phyloP scores from a whole-genome alignment of 2,329 filamentous ascomycete genomes.

The Fusarium acutatum region DNA sequence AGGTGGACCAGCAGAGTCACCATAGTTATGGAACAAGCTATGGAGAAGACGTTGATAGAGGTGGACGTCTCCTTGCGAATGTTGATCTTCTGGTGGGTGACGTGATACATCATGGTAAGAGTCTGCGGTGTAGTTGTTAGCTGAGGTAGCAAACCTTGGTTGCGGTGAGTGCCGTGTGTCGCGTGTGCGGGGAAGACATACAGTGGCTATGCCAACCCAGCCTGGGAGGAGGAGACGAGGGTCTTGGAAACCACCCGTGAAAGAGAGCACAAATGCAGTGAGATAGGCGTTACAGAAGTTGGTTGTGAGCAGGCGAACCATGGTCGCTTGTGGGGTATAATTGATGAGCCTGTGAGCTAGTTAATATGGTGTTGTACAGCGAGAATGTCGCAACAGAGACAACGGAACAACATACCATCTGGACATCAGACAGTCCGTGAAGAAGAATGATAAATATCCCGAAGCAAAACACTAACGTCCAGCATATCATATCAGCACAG shows the following conservation, averaged over 20 bases:
- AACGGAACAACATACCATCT: slow-evolving; percentile 66
- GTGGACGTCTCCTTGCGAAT: slow-evolving; percentile 82
- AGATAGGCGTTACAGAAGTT: slow-evolving; percentile 79
- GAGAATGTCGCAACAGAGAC: background rate
- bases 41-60: slow-evolving; percentile 79
- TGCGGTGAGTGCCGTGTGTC: slow-evolving; percentile 9
- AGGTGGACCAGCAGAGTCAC: slow-evolving; percentile 72
- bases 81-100: slow-evolving; percentile 80
- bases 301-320: slow-evolving; percentile 80
- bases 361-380: slow-evolving; percentile 8
- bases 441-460: slow-evolving; percentile 82
- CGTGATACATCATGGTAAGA: slow-evolving; percentile 77
- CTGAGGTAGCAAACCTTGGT: background rate
- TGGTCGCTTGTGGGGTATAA: slow-evolving; percentile 82
- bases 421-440: slow-evolving; percentile 86
- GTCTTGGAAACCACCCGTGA: slow-evolving; percentile 75
- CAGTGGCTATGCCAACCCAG: slow-evolving; percentile 81
- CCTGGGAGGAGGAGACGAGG: slow-evolving; percentile 76
- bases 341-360: slow-evolving; percentile 72
- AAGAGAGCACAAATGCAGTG: slow-evolving; percentile 75
- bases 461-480: slow-evolving; percentile 73
- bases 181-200: slow-evolving; percentile 49
- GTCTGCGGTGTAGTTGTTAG: slow-evolving; percentile 56
- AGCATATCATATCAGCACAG: slow-evolving; percentile 14
- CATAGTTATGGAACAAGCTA: slow-evolving; percentile 81